Evolutionary conservation across 768 basidiomycete species (phyloP), one percentile per base, ranked within the genome.

Genomic region (Mycena crocata): DNA sequence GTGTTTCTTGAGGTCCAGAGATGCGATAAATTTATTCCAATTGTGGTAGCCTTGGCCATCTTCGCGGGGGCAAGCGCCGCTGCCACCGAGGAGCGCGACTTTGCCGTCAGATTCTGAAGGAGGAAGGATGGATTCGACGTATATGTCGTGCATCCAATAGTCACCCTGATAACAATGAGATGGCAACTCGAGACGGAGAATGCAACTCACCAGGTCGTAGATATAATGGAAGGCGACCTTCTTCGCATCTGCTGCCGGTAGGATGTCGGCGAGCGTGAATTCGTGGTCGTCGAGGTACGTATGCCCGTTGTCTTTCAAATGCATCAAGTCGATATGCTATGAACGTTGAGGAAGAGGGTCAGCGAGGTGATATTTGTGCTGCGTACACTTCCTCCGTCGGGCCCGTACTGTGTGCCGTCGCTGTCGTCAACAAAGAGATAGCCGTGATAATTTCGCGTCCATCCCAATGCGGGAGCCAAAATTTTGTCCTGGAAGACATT

Each of bases 401-500:
- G 40, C 8, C 64, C 64, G 19, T 31, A 59, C 37, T 59, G 64
- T 5, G 57, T 28, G 2, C 64, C 64, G 30, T 65, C 64, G 57
- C 49, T 51, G 32, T 52, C 49, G 26, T 65, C 64, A n/a, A 59
- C 45, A 21, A 65, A 54, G 32, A 65, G 32, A 35, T 65, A 59
- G 2, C 42, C 64, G 26, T 65, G 64, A 32, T 58, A 65, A 54
- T 65, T 65, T 40, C 64, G 42, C 19, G 57, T 59, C 79, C 77
- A 80, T 34, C 79, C 79, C 74, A 81, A 73, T 21, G 78, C 71
- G 7, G 80, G 80, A 1, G 75, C 71, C 9, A 80, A 46, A 34
- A 73, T 76, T 58, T 80, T 81, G 68, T 79, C 78, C 57, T 80
- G 79, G 52, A 80, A 75, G 1, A 73, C 73, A 31, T 74, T 74